Evolutionary conservation across 1,284 basidiomycete species (phyloP).

Genomic region (Puccinia hordei): DNA sequence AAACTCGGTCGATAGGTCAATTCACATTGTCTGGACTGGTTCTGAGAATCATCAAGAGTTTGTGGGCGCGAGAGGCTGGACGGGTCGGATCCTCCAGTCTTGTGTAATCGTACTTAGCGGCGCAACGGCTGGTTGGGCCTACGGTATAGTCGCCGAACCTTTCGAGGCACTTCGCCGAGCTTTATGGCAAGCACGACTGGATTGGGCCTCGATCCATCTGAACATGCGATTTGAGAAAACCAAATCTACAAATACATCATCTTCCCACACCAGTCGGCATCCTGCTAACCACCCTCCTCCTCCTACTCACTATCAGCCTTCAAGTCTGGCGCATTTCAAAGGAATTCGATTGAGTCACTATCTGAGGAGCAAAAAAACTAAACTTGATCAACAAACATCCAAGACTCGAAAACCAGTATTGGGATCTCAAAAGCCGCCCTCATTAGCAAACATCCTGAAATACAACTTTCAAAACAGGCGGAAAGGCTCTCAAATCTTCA

Average conservation of each 20-base stretch:
- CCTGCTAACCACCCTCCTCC: neutral
- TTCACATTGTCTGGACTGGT: constrained; percentile 21
- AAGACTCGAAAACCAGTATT: neutral
- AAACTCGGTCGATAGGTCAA: constrained; percentile 12
- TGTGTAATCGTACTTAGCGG: constrained; percentile 37
- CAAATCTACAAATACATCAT: neutral
- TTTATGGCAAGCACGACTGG: constrained; percentile 34
- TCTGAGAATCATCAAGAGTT: neutral
- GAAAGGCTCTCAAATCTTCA: neutral
- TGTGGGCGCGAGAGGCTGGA: constrained; percentile 25
- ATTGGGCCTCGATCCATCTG: constrained; percentile 30
- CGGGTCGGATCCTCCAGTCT: constrained; percentile 33
- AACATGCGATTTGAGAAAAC: neutral
- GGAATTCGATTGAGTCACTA: neutral
- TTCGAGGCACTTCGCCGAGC: constrained; percentile 16
- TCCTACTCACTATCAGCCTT: neutral
- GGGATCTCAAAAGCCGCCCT: neutral
- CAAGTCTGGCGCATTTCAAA: neutral
- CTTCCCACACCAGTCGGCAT: neutral
- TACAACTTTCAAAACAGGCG: neutral
- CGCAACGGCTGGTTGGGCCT: constrained; percentile 34
- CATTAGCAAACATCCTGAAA: neutral
- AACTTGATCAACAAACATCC: neutral
- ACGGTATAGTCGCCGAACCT: constrained; percentile 34
- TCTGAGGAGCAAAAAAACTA: constrained; percentile 2